phyloP scores from a whole-genome alignment of 352 stramenopile species.

The Pythium chondricola region DNA sequence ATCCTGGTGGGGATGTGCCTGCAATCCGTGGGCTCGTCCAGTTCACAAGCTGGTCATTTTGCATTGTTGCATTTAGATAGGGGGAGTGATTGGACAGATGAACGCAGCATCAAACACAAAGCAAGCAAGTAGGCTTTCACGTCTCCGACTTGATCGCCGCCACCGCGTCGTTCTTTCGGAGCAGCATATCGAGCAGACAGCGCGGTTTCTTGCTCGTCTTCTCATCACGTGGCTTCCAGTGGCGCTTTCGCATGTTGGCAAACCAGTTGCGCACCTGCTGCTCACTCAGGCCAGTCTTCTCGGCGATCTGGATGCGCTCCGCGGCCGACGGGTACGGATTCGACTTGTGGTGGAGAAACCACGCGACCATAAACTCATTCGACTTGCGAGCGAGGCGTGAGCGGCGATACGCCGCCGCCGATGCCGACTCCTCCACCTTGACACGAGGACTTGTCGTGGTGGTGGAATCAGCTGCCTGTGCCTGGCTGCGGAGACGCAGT shows the following conservation, averaged over 20 bases:
- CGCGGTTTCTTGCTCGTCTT: conserved; percentile 68
- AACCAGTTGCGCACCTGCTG: conserved; percentile 88
- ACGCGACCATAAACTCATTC: conserved; percentile 83
- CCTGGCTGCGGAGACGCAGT: conserved; percentile 17
- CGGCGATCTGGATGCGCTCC: conserved; percentile 64
- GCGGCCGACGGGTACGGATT: conserved; percentile 71
- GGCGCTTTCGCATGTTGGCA: conserved; percentile 85
- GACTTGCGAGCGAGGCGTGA: conserved; percentile 58
- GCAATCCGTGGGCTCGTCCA: too few relatives aligned
- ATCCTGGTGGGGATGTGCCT: too few relatives aligned
- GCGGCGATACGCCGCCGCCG: conserved; percentile 22
- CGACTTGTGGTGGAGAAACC: conserved; percentile 81
- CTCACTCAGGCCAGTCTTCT: conserved; percentile 60
- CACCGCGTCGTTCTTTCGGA: conserved; percentile 56
- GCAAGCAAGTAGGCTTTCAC: too few relatives aligned
- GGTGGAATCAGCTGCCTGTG: not conserved
- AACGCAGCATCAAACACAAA: too few relatives aligned
- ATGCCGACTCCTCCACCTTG: not conserved
- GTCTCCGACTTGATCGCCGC: too few relatives aligned
- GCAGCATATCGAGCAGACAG: conserved; percentile 68
- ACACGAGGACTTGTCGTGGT: not conserved
- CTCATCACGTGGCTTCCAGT: conserved; percentile 72
- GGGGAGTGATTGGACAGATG: too few relatives aligned
- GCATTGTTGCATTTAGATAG: too few relatives aligned
- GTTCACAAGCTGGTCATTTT: too few relatives aligned